These are phyloP conservation scores for Yamadazyma scolyti DNA, from an alignment of 805 yeast genomes.

Conservation along the genomic window DNA sequence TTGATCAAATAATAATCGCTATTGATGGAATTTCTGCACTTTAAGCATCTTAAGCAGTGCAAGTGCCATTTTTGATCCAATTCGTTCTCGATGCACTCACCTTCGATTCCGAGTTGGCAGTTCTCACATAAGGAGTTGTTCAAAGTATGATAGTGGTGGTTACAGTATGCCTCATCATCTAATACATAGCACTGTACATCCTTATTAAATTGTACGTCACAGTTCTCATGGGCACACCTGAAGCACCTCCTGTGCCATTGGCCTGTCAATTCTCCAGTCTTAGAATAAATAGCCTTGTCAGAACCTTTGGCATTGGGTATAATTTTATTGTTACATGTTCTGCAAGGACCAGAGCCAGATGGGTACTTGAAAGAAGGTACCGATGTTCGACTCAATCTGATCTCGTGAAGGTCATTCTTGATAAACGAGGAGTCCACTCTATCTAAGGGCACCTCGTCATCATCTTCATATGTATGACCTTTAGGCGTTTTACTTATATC, in stretches of 20 bases:
- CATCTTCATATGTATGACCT: neutral
- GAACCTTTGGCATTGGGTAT: slow-evolving; percentile 31
- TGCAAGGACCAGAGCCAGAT: slow-evolving; percentile 79
- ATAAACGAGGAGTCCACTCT: no score
- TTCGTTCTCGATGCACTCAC: slow-evolving; percentile 82
- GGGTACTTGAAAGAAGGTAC: slow-evolving; percentile 22
- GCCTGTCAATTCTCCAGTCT: slow-evolving; percentile 78
- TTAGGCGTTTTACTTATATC: slow-evolving; percentile 10
- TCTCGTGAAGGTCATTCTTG: slow-evolving; percentile 3
- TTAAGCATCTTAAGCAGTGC: slow-evolving; percentile 64
- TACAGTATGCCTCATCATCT: slow-evolving; percentile 80
- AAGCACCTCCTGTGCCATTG: slow-evolving; percentile 94
- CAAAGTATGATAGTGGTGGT: slow-evolving; percentile 65
- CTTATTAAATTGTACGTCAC: slow-evolving; percentile 56
- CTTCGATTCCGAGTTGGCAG: slow-evolving; percentile 81
- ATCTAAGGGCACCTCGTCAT: no score
- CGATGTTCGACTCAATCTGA: slow-evolving; percentile 2
- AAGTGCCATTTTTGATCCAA: slow-evolving; percentile 69
- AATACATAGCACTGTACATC: slow-evolving; percentile 70
- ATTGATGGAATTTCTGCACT: slow-evolving; percentile 50
- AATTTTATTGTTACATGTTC: slow-evolving; percentile 62
- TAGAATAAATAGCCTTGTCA: slow-evolving; percentile 72
- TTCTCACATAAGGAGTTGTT: slow-evolving; percentile 72
- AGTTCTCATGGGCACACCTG: slow-evolving; percentile 53
- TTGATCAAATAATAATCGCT: slow-evolving; percentile 55